These are phyloP conservation scores for Podaxis carcinomalis DNA, from an alignment of 768 basidiomycete species.

Conservation along the genomic window DNA sequence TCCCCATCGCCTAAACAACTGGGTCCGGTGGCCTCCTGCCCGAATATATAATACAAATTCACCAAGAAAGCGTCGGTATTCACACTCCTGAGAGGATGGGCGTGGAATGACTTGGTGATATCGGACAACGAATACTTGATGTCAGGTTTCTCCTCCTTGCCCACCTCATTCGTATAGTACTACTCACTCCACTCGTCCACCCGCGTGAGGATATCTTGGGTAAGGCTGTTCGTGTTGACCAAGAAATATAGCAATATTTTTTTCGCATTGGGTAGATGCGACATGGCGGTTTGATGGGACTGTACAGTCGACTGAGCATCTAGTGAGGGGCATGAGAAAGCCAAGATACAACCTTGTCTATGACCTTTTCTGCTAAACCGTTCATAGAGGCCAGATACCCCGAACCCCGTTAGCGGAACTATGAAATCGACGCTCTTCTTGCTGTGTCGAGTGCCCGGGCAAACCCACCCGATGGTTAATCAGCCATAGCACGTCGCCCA, in stretches of 20 bases:
- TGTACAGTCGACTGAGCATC: conserved; percentile 24
- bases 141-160: conserved; percentile 77
- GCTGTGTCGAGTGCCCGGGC: conserved; percentile 80
- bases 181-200: conserved; percentile 54
- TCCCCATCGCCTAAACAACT: conserved; percentile 98
- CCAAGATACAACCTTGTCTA: conserved; percentile 62
- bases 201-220: conserved; percentile 64
- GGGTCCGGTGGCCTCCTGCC: conserved; percentile 84
- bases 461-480: conserved; percentile 72
- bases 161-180: conserved; percentile 76
- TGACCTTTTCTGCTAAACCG: conserved; percentile 68
- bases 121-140: conserved; percentile 96
- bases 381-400: conserved; percentile 78
- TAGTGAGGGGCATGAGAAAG: neutral
- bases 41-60: conserved; percentile 87
- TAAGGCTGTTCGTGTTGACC: conserved; percentile 59
- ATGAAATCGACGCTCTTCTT: conserved; percentile 93
- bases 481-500: conserved; percentile 57
- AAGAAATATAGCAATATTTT: conserved; percentile 5
- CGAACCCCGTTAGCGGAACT: conserved; percentile 84
- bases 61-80: conserved; percentile 93
- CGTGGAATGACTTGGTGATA: conserved; percentile 97
- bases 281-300: conserved; percentile 85
- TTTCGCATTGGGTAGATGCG: conserved; percentile 52
- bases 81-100: conserved; percentile 94